These are phyloP conservation scores for Elsinoe perseae DNA, from an alignment of 2,329 filamentous ascomycete genomes.

Conservation along the genomic window DNA sequence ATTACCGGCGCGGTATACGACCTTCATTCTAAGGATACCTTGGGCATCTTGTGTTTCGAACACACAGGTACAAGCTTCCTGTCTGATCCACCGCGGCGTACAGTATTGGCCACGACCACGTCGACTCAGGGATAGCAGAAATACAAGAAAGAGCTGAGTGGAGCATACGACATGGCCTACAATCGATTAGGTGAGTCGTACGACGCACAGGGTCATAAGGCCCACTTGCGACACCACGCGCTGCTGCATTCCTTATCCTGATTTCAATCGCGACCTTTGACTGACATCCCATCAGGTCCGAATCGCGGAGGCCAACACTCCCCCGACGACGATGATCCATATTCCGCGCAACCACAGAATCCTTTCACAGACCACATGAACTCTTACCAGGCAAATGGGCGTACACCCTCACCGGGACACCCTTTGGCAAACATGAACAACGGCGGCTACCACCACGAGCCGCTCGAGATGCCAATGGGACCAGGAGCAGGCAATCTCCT, in stretches of 20 bases:
- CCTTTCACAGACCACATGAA: constrained; percentile 38
- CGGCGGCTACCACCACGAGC: constrained; percentile 54
- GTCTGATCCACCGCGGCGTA: neutral
- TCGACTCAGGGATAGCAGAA: neutral
- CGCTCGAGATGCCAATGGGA: constrained; percentile 63
- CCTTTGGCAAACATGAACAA: constrained; percentile 73
- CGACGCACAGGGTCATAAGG: neutral
- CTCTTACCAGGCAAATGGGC: constrained; percentile 45
- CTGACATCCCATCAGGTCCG: constrained; percentile 15
- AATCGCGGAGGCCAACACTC: constrained; percentile 18
- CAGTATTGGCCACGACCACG: neutral
- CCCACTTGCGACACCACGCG: neutral
- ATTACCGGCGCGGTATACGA: neutral
- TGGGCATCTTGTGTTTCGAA: neutral
- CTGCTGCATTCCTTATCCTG: neutral
- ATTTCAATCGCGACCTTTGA: constrained; percentile 6
- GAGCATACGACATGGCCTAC: constrained; percentile 53
- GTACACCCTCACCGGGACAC: constrained; percentile 69
- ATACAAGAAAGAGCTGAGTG: neutral
- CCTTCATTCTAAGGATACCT: neutral
- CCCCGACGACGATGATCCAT: constrained; percentile 23
- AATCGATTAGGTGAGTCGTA: constrained; percentile 61
- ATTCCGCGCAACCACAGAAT: constrained; percentile 23
- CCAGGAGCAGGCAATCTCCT: constrained; percentile 41
- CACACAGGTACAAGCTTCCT: neutral